Conservation (phyloP, 1,284 basidiomycete species). For the Puccinia novopanici region DNA sequence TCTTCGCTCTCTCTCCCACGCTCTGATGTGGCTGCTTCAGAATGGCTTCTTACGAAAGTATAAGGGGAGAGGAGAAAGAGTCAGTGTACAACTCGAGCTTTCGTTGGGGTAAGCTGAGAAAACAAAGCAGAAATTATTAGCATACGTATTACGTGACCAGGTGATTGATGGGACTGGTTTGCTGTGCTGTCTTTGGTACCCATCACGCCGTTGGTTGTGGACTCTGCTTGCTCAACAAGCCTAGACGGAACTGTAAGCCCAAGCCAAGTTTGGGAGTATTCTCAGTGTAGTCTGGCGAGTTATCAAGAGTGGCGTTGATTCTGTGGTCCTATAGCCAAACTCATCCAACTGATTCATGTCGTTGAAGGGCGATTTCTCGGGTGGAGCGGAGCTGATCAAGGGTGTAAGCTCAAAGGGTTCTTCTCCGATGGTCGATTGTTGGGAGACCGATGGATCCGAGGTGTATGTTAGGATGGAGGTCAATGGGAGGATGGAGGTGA, state of each 20-base stretch:
- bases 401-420: not conserved
- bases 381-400: not conserved
- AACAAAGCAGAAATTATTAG: not conserved
- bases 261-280: not conserved
- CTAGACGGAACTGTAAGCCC: not conserved
- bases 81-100: not conserved
- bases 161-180: too few species aligned
- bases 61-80: not conserved
- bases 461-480: conserved; percentile 14
- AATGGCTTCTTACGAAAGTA: not conserved
- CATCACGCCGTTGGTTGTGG: not conserved
- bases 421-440: not conserved
- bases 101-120: not conserved
- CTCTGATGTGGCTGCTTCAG: not conserved
- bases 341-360: not conserved
- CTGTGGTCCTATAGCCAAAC: not conserved
- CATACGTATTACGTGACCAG: conserved; percentile 1
- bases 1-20: not conserved
- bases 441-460: not conserved
- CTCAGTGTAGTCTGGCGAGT: not conserved
- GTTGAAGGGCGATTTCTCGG: not conserved
- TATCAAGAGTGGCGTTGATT: not conserved
- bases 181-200: not conserved
- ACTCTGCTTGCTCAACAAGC: not conserved
- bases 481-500: not conserved